phyloP scores from a whole-genome alignment of 2,329 filamentous ascomycete species.

The Plectosphaerella cucumerina region DNA sequence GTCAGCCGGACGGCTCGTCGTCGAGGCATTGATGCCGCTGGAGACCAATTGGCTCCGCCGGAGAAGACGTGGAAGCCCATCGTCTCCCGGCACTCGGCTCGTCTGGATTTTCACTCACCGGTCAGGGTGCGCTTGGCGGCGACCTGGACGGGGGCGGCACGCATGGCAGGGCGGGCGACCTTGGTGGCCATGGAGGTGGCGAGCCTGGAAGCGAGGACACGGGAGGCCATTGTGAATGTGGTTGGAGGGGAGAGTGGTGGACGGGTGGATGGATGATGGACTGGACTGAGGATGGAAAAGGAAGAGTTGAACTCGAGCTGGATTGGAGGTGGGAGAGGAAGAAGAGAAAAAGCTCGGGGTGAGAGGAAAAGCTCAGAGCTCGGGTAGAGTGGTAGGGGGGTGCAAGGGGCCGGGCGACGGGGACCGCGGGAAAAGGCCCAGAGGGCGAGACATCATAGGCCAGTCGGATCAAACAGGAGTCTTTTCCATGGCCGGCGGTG shows the following conservation, averaged over 20 bases:
- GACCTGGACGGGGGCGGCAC: conserved; percentile 48
- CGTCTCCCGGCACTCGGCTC: conserved; percentile 18
- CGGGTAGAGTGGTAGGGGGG: conserved; percentile 11
- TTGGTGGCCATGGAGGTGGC: conserved; percentile 72
- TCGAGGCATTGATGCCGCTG: not conserved
- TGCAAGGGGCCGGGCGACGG: conserved; percentile 14
- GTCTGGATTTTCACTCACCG: conserved; percentile 48
- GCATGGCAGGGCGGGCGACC: conserved; percentile 73
- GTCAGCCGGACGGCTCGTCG: conserved; percentile 21
- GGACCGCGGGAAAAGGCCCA: conserved; percentile 13
- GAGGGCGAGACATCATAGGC: conserved; percentile 14
- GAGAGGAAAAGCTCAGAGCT: conserved; percentile 25
- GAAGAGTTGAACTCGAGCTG: conserved; percentile 12
- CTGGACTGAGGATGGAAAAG: conserved; percentile 11
- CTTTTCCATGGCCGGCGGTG: conserved; percentile 1
- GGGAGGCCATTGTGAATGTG: conserved; percentile 74
- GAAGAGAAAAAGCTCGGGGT: conserved; percentile 30
- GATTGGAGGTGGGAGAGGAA: conserved; percentile 32
- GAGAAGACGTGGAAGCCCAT: conserved; percentile 27
- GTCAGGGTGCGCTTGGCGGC: conserved; percentile 70
- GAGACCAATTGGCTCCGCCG: conserved; percentile 11
- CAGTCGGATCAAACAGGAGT: conserved; percentile 9
- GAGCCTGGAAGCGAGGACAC: conserved; percentile 74
- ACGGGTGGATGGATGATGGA: conserved; percentile 18
- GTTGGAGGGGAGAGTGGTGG: conserved; percentile 37